phyloP scores from a whole-genome alignment of 1,284 basidiomycete species.

The Irpex sp. region DNA sequence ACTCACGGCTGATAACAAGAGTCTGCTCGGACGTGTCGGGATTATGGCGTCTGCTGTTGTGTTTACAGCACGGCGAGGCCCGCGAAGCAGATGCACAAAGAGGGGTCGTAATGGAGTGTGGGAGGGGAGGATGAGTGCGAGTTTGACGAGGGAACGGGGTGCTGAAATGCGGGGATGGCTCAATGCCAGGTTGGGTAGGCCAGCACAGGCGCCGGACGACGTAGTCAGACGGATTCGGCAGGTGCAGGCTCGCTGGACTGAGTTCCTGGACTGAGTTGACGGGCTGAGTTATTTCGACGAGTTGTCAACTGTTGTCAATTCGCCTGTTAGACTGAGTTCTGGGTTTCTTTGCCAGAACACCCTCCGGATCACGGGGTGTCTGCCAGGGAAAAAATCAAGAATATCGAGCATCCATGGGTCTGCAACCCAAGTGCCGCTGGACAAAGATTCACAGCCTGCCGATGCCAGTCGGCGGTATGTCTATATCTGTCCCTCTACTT shows the following conservation, averaged over 20 bases:
- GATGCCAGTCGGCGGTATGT: slow-evolving; percentile 16
- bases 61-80: not conserved
- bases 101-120: not conserved
- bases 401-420: slow-evolving; percentile 14
- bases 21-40: not conserved
- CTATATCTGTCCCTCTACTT: slow-evolving; percentile 15
- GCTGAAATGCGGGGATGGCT: not conserved
- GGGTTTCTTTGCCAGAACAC: not conserved
- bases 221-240: not conserved
- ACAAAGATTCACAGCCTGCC: slow-evolving; percentile 15
- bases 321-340: not conserved
- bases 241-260: too few relatives aligned
- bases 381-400: not conserved
- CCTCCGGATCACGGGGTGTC: not conserved
- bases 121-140: not conserved
- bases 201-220: not conserved
- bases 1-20: not conserved
- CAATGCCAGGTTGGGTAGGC: not conserved
- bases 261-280: too few relatives aligned
- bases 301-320: too few relatives aligned
- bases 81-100: not conserved
- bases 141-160: not conserved
- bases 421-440: slow-evolving; percentile 4
- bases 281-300: too few relatives aligned
- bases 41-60: not conserved